These are phyloP conservation scores for Musa schizocarpa DNA, from an alignment of 176 grass and related monocot genomes.

Conservation along the genomic window DNA sequence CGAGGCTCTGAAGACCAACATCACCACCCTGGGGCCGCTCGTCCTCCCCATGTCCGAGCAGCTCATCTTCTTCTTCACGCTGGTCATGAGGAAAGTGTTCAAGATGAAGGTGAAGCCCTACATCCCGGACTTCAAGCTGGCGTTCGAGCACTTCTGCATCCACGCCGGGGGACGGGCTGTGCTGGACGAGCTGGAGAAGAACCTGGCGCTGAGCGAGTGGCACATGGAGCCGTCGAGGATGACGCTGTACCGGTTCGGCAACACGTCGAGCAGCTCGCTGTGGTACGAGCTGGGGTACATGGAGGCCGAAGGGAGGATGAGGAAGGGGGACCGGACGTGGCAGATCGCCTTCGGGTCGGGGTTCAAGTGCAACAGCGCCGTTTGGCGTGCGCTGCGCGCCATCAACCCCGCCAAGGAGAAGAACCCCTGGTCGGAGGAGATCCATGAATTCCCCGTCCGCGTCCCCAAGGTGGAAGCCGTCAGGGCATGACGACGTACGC, in stretches of 20 bases:
- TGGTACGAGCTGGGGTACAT: slow-evolving; percentile 70
- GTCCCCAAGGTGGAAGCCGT: slow-evolving; percentile 72
- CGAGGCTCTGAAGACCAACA: slow-evolving; percentile 63
- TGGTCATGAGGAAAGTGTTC: slow-evolving; percentile 34
- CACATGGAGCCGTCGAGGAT: slow-evolving; percentile 63
- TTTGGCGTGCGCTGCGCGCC: slow-evolving; percentile 52
- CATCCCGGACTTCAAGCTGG: slow-evolving; percentile 91
- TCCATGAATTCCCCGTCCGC: slow-evolving; percentile 55
- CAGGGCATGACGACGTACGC: not conserved
- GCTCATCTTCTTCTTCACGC: slow-evolving; percentile 52
- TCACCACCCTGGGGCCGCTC: slow-evolving; percentile 72
- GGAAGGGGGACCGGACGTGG: slow-evolving; percentile 37
- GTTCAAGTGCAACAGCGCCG: slow-evolving; percentile 81
- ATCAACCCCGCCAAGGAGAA: slow-evolving; percentile 41
- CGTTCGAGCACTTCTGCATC: slow-evolving; percentile 96
- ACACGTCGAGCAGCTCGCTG: slow-evolving; percentile 64
- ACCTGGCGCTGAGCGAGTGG: slow-evolving; percentile 39
- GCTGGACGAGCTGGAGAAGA: slow-evolving; percentile 78
- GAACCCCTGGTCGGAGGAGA: slow-evolving; percentile 56
- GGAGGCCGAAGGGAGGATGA: slow-evolving; percentile 41
- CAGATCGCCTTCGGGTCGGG: slow-evolving; percentile 51
- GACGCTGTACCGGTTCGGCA: slow-evolving; percentile 60
- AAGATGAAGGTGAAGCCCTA: slow-evolving; percentile 41
- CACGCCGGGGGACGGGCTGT: slow-evolving; percentile 74
- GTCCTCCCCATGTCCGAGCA: slow-evolving; percentile 87